Evolutionary conservation across 495 filamentous ascomycete genomes (phyloP).

Genomic region (Penicillium maclennaniae): DNA sequence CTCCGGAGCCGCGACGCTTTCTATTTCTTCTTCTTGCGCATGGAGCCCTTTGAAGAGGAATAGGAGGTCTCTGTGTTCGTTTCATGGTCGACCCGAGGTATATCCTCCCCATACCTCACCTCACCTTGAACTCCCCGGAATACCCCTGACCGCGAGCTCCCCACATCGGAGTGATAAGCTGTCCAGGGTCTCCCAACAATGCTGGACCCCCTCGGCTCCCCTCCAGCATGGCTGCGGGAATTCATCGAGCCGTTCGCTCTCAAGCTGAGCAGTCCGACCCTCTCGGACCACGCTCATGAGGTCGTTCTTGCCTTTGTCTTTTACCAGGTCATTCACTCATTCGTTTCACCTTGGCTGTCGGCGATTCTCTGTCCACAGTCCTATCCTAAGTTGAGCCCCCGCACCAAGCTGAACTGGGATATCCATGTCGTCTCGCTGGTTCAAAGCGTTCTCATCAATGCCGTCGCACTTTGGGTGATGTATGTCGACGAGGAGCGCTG

Average conservation of each 20-base stretch:
- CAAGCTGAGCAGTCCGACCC: slow-evolving; percentile 58
- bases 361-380: slow-evolving; percentile 60
- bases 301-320: slow-evolving; percentile 65
- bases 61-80: slow-evolving; percentile 4
- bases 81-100: slow-evolving; percentile 15
- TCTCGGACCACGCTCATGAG: slow-evolving; percentile 87
- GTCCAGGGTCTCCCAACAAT: slow-evolving; percentile 30
- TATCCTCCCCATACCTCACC: slow-evolving; percentile 3
- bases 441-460: slow-evolving; percentile 77
- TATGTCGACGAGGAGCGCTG: slow-evolving; percentile 69
- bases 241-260: slow-evolving; percentile 43
- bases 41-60: slow-evolving; percentile 12
- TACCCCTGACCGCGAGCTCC: slow-evolving; percentile 12
- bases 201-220: slow-evolving; percentile 48
- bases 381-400: slow-evolving; percentile 62
- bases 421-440: slow-evolving; percentile 92
- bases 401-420: slow-evolving; percentile 89
- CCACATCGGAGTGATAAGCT: slow-evolving; percentile 19
- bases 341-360: slow-evolving; percentile 74
- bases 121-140: slow-evolving; percentile 4
- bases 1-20: slow-evolving; percentile 6
- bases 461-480: slow-evolving; percentile 79
- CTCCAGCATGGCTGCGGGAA: slow-evolving; percentile 41
- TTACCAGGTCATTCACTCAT: slow-evolving; percentile 72
- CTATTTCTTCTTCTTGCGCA: slow-evolving; percentile 13